Base-by-base conservation (phyloP, 495 filamentous ascomycete genomes). In the Melanomma pulvis-pyrius region DNA sequence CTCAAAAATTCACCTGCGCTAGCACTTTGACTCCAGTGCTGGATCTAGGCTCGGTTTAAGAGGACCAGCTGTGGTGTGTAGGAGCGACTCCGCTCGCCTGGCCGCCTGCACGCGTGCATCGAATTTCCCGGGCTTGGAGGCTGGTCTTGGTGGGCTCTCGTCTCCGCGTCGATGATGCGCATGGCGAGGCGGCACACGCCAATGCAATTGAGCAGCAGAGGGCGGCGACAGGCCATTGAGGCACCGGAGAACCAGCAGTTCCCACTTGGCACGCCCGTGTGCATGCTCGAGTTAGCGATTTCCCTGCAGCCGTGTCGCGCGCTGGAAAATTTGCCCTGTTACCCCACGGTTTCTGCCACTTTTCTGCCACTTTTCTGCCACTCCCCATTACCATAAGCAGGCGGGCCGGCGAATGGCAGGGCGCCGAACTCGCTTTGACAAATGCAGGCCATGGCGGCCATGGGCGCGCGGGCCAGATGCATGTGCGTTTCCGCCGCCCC, bases 311-410 rank as follows among this genome's bases (percentile, higher is more conserved):
- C 67, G 63, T 59, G 63, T 63, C 59, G 68, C 61, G 63, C 64
- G 63, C 67, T 59, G 36, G 39, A 62, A 68, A 57, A 51, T 66
- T 70, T 59, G 59, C 63, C 63, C 50, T 59, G 51, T 65, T 71
- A 71, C 68, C 68, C 68, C 68, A 71, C 68, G 68, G 68, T 71
- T 71, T 66, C 68, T 66, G 68, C 68, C 62, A 63, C 25, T n/a
- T n/a, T n/a, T n/a, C n/a, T n/a, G n/a, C n/a, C n/a, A n/a, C n/a
- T n/a, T n/a, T n/a, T n/a, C n/a, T n/a, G n/a, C n/a, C n/a, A n/a
- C n/a, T n/a, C 7, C 53, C 8, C 53, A 55, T 59, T 54, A 36
- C 63, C 57, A 21, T 36, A 70, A 65, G 58, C 67, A 50, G 68
- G 30, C 17, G 54, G 21, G 21, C n/a, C 9, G 57, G 56, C 65